phyloP scores from a whole-genome alignment of 1,284 basidiomycete species.

The Schizopora paradoxa region DNA sequence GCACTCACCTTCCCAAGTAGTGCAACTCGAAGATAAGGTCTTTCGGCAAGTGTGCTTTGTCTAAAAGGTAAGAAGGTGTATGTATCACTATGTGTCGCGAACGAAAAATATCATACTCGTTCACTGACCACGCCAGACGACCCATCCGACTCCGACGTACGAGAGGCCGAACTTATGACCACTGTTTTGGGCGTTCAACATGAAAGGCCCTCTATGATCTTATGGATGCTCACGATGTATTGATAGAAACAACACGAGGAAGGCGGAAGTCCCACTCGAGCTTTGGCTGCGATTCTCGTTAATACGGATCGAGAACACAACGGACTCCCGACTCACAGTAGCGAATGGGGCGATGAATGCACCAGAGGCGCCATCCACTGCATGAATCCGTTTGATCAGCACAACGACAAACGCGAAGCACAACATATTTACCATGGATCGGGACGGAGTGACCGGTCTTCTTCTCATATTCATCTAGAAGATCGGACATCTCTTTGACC shows the following conservation, averaged over 20 bases:
- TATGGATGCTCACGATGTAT: slow-evolving; percentile 49
- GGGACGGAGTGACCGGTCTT: slow-evolving; percentile 76
- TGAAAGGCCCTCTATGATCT: neutral
- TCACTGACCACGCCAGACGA: slow-evolving; percentile 80
- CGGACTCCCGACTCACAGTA: slow-evolving; percentile 30
- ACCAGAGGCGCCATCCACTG: slow-evolving; percentile 76
- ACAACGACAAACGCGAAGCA: slow-evolving; percentile 23
- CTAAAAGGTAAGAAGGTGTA: slow-evolving; percentile 24
- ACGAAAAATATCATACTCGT: too few relatives aligned
- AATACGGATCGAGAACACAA: slow-evolving; percentile 9
- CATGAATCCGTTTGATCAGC: slow-evolving; percentile 9
- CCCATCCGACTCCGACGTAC: slow-evolving; percentile 88
- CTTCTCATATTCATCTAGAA: slow-evolving; percentile 84
- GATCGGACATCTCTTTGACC: slow-evolving; percentile 80
- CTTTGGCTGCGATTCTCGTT: slow-evolving; percentile 48
- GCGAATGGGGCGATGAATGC: slow-evolving; percentile 85
- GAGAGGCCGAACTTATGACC: slow-evolving; percentile 88
- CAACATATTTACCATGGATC: slow-evolving; percentile 62
- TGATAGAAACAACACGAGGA: slow-evolving; percentile 85
- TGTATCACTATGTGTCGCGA: too few relatives aligned
- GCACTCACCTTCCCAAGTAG: too few relatives aligned
- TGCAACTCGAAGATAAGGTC: slow-evolving; percentile 93
- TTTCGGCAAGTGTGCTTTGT: slow-evolving; percentile 72
- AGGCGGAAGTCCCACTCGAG: slow-evolving; percentile 84
- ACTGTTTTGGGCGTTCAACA: slow-evolving; percentile 21